Evolutionary conservation across 2,329 filamentous ascomycete species (phyloP), one percentile per base, ranked within the genome.

Genomic region (Botryosphaeria dothidea): DNA sequence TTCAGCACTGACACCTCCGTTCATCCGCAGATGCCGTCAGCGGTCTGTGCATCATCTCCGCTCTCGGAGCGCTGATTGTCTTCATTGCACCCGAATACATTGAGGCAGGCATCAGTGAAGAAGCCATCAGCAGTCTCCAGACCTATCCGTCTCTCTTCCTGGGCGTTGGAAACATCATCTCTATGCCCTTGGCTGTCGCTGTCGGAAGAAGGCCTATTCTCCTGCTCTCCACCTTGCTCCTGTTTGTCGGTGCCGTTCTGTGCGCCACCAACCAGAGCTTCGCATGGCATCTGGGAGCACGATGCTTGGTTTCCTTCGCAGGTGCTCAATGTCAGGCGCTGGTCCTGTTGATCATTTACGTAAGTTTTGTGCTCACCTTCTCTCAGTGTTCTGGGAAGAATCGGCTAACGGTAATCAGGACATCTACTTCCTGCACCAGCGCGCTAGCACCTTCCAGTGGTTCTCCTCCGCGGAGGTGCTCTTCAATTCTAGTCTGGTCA

Each of bases 101-200:
- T 29, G 62, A 61, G 38, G 66, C 62, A n/a, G 66, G 58, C 5
- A 66, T 65, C 38, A 65, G 62, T n/a, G 48, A 66, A 23, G 65
- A 56, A 38, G 61, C 62, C 25, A 64, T 66, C 15, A 64, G 51
- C 7, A 64, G 64, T 21, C 67, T 72, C 7, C 71, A 71, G 70
- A 72, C 70, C 8, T 71, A 70, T 25, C 70, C 70, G 3, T 69
- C 70, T 0, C 68, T 72, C 65, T 72, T 72, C 63, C 69, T 71
- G 68, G 71, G 70, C 1, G 66, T 71, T 9, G 71, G 70, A 2
- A 69, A 68, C 58, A 62, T 71, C 5, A 34, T 69, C 15, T 66
- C 66, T 46, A 71, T 69, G 56, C 71, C 71, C 15, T 54, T 71
- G 7, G 69, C 71, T 38, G 51, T 72, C 7, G 66, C 70, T 25